Conservation (phyloP, 2,329 filamentous ascomycete genomes). For the Boeremia lycopersici region DNA sequence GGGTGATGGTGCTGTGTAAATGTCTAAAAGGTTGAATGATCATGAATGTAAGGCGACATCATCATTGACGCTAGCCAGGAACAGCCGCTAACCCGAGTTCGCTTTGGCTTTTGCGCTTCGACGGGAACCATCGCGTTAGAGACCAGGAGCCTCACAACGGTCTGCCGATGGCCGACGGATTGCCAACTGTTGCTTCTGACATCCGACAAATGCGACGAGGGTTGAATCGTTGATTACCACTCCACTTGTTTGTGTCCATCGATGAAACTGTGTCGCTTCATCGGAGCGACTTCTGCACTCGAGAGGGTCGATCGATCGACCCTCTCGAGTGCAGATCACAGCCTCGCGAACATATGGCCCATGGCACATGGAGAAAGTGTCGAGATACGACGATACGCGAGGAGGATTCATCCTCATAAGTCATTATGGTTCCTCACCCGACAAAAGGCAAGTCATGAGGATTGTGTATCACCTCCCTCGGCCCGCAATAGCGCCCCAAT, state of each 20-base stretch:
- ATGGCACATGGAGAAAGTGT: background rate
- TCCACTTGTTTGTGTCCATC: too few relatives aligned
- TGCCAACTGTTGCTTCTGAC: too few relatives aligned
- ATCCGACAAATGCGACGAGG: too few relatives aligned
- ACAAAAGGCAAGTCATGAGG: conserved; percentile 1
- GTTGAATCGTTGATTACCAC: too few relatives aligned
- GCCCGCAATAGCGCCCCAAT: conserved; percentile 12
- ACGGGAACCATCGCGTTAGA: too few relatives aligned
- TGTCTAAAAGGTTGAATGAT: background rate
- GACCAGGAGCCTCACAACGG: too few relatives aligned
- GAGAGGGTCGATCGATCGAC: too few relatives aligned
- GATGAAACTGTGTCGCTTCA: too few relatives aligned
- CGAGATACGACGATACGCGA: conserved; percentile 1
- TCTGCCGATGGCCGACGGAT: too few relatives aligned
- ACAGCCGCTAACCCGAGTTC: background rate
- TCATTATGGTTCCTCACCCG: background rate
- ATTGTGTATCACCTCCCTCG: conserved; percentile 9
- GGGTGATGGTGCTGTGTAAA: background rate
- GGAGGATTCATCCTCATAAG: background rate
- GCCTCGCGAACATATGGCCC: background rate
- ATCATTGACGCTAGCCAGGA: conserved; percentile 1
- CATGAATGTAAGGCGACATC: conserved; percentile 7
- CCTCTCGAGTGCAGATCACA: background rate
- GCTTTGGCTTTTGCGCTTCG: background rate
- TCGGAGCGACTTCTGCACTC: too few relatives aligned